A percentile compares a stretch with the other conserved stretches of the same genome.
Evolutionary conservation across 2,329 filamentous ascomycete species (phyloP).

Genomic region (Ascochyta lentis): DNA sequence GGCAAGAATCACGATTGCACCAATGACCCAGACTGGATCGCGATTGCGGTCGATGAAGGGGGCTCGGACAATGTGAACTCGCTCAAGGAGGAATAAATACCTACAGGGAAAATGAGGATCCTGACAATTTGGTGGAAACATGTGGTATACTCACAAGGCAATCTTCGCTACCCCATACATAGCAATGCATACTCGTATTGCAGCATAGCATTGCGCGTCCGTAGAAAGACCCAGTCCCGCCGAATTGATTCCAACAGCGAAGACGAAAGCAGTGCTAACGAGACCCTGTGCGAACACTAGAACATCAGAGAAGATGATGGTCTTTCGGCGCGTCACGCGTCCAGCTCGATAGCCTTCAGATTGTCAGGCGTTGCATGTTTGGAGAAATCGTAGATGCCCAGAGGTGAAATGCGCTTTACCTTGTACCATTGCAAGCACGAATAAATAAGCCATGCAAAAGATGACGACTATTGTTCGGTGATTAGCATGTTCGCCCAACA

Average conservation of each 20-base stretch:
- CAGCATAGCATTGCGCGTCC: conserved; percentile 35
- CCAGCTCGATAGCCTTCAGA: conserved; percentile 27
- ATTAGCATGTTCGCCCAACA: conserved; percentile 12
- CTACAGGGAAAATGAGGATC: conserved; percentile 16
- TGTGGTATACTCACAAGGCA: conserved; percentile 22
- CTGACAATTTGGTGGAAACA: neutral
- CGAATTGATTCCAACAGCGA: conserved; percentile 34
- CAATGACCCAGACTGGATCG: conserved; percentile 42
- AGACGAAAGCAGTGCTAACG: conserved; percentile 32
- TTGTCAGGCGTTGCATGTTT: neutral
- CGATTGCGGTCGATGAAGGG: conserved; percentile 35
- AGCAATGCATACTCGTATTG: conserved; percentile 46
- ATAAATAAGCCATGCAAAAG: conserved; percentile 22
- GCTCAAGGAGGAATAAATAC: conserved; percentile 50
- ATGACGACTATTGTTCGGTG: conserved; percentile 19
- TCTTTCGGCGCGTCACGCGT: conserved; percentile 20
- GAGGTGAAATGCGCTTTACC: conserved; percentile 10
- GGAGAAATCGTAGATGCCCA: neutral
- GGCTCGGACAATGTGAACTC: conserved; percentile 44
- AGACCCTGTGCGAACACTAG: conserved; percentile 29
- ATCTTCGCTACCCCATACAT: conserved; percentile 46
- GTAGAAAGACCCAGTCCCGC: conserved; percentile 37
- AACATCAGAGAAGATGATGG: conserved; percentile 22
- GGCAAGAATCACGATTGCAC: conserved; percentile 26
- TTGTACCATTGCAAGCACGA: conserved; percentile 27